Base-by-base conservation (phyloP, 139 green algal species). In the Volvox africanus region DNA sequence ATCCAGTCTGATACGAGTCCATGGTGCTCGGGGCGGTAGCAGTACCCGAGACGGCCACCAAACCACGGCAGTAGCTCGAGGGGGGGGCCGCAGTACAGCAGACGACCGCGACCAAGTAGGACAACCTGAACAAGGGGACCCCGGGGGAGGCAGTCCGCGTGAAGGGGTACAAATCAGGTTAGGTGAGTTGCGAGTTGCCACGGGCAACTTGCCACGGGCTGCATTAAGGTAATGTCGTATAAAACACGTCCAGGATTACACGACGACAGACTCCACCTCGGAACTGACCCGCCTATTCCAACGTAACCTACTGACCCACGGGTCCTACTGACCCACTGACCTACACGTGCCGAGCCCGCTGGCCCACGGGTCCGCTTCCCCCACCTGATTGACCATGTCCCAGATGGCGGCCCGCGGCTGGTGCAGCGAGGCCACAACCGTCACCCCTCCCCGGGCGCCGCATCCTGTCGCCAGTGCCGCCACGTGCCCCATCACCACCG, bases 361-460 rank as follows among this genome's bases (percentile, higher is more conserved):
- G 21, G 2, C 21, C 21, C 24, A 73, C 65, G 24, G 21, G 24
- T 73, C 65, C 17, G 19, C 62, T 69, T 24, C 21, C 65, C 13
- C 33, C 65, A 88, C 83, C 83, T 89, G 83, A 13, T 33, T 92
- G 71, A 96, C 94, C 77, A 95, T 87, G 78, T 93, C 92, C 94
- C 93, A 96, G 26, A 97, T 96, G 13, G 92, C 91, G 17, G 89
- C 89, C 18, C 95, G 87, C 14, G 95, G 94, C 89, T 96, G 94
- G 91, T 97, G 94, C 62, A 96, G 94, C 68, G 93, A 92, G 1
- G 91, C 91, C 2, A 96, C 71, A 24, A 97, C 86, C 61, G 92
- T 93, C 44, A 90, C 77, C 9, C 86, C 76, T 13, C 30, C n/a
- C 1, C 30, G 32, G 61, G n/a, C 81, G 0, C 81, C 81, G 82